Percentiles rank a stretch among this genome's conserved stretches.
These are phyloP conservation scores for Cladosporium sp. DNA, from an alignment of 2,329 filamentous ascomycete genomes.

Conservation along the genomic window DNA sequence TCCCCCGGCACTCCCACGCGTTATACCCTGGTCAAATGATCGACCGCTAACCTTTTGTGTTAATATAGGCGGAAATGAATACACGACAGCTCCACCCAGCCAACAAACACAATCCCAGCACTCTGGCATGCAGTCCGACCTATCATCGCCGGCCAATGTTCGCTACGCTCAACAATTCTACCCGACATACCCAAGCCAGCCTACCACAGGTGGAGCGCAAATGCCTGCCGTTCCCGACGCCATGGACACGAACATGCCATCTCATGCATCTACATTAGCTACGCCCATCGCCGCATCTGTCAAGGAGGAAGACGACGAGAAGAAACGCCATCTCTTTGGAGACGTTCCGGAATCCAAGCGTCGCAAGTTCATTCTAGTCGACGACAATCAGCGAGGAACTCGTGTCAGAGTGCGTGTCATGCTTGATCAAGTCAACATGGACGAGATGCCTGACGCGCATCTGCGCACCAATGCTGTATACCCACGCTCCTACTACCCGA, in stretches of 20 bases:
- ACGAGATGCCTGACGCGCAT: slow-evolving; percentile 94
- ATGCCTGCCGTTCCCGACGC: slow-evolving; percentile 64
- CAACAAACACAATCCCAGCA: slow-evolving; percentile 62
- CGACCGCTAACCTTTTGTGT: slow-evolving; percentile 41
- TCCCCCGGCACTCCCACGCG: slow-evolving; percentile 15
- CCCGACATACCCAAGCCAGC: slow-evolving; percentile 60
- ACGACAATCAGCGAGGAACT: slow-evolving; percentile 76
- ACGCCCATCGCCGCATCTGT: slow-evolving; percentile 30
- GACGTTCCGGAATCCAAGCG: slow-evolving; percentile 86
- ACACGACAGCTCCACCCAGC: slow-evolving; percentile 58
- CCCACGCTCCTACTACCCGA: slow-evolving; percentile 84
- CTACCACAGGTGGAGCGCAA: slow-evolving; percentile 50
- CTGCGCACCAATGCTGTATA: slow-evolving; percentile 85
- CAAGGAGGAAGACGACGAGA: slow-evolving; percentile 50
- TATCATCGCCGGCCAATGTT: slow-evolving; percentile 58
- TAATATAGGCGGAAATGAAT: slow-evolving; percentile 54
- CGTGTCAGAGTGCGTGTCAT: slow-evolving; percentile 86
- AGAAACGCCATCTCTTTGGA: slow-evolving; percentile 71
- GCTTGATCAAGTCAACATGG: slow-evolving; percentile 88
- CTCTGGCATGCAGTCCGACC: slow-evolving; percentile 49
- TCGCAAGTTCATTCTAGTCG: slow-evolving; percentile 93
- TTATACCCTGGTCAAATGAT: slow-evolving; percentile 22
- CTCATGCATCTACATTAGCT: slow-evolving; percentile 29
- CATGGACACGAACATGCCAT: slow-evolving; percentile 42
- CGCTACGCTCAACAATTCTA: slow-evolving; percentile 76